Evolutionary conservation across 208 protist genomes (phyloP), one percentile per base, ranked within the genome.

Genomic region (Phytomonas sp.): DNA sequence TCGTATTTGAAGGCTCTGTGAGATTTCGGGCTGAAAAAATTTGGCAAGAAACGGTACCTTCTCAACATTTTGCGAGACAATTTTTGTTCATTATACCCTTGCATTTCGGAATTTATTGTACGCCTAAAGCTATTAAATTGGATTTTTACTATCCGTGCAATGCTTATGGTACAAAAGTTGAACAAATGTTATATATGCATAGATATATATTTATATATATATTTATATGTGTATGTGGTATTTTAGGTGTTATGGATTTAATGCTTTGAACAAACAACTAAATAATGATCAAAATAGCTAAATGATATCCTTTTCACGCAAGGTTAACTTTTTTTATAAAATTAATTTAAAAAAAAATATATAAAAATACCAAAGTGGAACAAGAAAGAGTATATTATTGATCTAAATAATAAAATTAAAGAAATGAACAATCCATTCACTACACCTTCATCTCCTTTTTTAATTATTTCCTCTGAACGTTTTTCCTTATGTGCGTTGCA

Each of bases 161-260:
- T 37, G 34, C 34, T 8, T 8, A 30, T 63, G 33, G 29, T 4
- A 37, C 33, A 52, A 76, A 64, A 31, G 49, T 45, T 60, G 42
- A 63, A 64, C 7, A 72, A 65, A 49, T 66, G 33, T 37, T 34
- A 29, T 63, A 32, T 45, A 71, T 65, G 52, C 16, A 32, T 69
- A 23, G 45, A 31, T 56, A 71, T 73, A 29, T 66, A 40, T 73
- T 19, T 32, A 30, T 68, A 42, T 71, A 30, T 71, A 60, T 68
- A 49, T 62, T n/a, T 68, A 29, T 72, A 29, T 72, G 31, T 67
- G 16, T 65, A 0, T 64, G 10, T 33, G 36, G 59, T 37, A 61
- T 26, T 16, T 8, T 14, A 33, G 0, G 12, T 4, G 2, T 49
- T 49, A 23, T 49, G 2, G 12, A 3, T 23, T 49, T 4, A 49